Conservation (phyloP, 1,284 basidiomycete genomes). For the Stygiomarasmius scandens region DNA sequence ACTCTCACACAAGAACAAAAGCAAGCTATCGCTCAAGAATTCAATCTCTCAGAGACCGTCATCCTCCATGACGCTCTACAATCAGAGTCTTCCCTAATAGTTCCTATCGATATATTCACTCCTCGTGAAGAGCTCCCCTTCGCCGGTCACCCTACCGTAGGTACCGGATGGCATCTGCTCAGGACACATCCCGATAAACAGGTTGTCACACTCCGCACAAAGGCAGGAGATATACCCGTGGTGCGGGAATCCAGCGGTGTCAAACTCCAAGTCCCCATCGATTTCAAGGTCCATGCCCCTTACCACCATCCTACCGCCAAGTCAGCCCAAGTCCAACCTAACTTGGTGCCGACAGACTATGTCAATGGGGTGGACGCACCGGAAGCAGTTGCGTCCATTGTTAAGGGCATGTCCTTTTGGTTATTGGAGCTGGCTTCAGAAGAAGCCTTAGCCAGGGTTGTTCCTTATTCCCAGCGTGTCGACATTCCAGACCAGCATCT, state of each 20-base stretch:
- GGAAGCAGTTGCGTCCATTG: slow-evolving; percentile 44
- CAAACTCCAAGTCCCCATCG: slow-evolving; percentile 37
- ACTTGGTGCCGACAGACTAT: slow-evolving; percentile 34
- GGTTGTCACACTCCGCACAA: slow-evolving; percentile 26
- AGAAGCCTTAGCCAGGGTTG: slow-evolving; percentile 36
- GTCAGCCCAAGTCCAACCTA: slow-evolving; percentile 23
- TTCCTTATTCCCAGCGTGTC: slow-evolving; percentile 27
- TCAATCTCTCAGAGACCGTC: slow-evolving; percentile 51
- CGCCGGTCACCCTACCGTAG: slow-evolving; percentile 48
- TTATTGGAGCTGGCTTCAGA: slow-evolving; percentile 40
- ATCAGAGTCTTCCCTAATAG: slow-evolving; percentile 18
- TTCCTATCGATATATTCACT: slow-evolving; percentile 46
- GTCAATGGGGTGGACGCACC: slow-evolving; percentile 32
- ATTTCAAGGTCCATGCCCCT: slow-evolving; percentile 41
- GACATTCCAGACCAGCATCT: slow-evolving; percentile 24
- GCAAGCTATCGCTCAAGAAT: slow-evolving; percentile 45
- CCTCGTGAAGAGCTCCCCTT: slow-evolving; percentile 42
- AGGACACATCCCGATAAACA: slow-evolving; percentile 24
- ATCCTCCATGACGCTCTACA: slow-evolving; percentile 37
- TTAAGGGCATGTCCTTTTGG: slow-evolving; percentile 50
- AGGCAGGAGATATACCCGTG: slow-evolving; percentile 44
- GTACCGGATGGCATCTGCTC: slow-evolving; percentile 42
- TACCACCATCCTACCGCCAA: slow-evolving; percentile 11
- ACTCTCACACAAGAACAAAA: slow-evolving; percentile 39
- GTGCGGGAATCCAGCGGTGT: slow-evolving; percentile 28